Conservation (phyloP, 2,329 filamentous ascomycete genomes). For the Botrytis fragariae region DNA sequence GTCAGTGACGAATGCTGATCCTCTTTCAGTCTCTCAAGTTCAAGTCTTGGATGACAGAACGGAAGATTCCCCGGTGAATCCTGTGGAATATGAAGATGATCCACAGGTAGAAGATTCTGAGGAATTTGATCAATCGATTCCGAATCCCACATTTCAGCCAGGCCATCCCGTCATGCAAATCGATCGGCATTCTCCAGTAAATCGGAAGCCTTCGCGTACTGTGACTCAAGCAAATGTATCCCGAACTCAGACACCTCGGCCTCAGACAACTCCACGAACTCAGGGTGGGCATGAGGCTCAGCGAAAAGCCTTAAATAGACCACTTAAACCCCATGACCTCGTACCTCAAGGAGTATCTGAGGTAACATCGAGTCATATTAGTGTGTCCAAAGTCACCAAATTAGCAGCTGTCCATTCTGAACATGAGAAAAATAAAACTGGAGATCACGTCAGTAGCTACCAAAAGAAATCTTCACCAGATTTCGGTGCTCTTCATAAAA, state of each 20-base stretch:
- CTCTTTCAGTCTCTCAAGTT: not conserved
- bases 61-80: not conserved
- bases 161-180: not conserved
- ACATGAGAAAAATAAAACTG: not conserved
- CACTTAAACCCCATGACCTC: not conserved
- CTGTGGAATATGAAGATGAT: not conserved
- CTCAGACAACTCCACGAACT: not conserved
- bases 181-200: not conserved
- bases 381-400: not conserved
- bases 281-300: not conserved
- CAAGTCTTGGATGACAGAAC: not conserved
- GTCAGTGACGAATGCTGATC: not conserved
- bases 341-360: not conserved
- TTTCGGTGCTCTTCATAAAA: not conserved
- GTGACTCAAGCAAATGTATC: not conserved
- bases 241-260: not conserved
- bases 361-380: not conserved
- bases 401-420: not conserved
- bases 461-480: not conserved
- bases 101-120: not conserved
- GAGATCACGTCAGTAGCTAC: conserved; percentile 1
- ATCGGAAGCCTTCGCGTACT: not conserved
- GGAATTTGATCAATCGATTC: not conserved
- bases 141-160: not conserved
- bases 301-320: not conserved